These are phyloP conservation scores for Pyrenophora teres DNA, from an alignment of 2,329 filamentous ascomycete species.

Conservation along the genomic window DNA sequence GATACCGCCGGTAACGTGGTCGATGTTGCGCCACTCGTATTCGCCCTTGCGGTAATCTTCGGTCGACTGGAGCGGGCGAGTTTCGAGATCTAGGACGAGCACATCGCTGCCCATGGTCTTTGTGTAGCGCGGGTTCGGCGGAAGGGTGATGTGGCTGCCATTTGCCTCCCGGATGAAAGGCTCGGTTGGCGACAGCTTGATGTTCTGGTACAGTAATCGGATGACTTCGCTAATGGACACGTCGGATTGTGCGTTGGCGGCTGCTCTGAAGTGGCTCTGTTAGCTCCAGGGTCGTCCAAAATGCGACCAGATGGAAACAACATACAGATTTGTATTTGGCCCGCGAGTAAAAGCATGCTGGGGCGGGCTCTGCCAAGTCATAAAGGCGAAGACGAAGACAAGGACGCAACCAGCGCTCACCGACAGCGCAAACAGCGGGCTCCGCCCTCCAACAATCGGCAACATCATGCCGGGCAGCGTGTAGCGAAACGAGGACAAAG, in stretches of 20 bases:
- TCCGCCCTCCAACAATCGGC: slow-evolving; percentile 37
- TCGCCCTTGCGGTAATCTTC: slow-evolving; percentile 37
- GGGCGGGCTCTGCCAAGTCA: slow-evolving; percentile 41
- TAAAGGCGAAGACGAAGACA: slow-evolving; percentile 42
- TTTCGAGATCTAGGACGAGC: slow-evolving; percentile 45
- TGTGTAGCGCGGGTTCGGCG: slow-evolving; percentile 37
- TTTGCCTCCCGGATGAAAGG: slow-evolving; percentile 40
- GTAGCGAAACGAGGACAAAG: slow-evolving; percentile 5
- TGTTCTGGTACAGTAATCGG: slow-evolving; percentile 37
- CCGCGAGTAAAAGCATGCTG: slow-evolving; percentile 29
- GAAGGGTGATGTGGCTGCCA: slow-evolving; percentile 37
- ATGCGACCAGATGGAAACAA: slow-evolving; percentile 2
- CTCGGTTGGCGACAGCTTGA: slow-evolving; percentile 35
- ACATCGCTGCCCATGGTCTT: slow-evolving; percentile 43
- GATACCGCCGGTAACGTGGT: slow-evolving; percentile 44
- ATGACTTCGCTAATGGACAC: slow-evolving; percentile 41
- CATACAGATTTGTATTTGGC: slow-evolving; percentile 36
- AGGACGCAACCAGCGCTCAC: slow-evolving; percentile 38
- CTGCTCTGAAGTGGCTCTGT: slow-evolving; percentile 25
- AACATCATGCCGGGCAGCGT: slow-evolving; percentile 34
- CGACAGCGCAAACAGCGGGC: slow-evolving; percentile 39
- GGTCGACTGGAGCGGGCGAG: slow-evolving; percentile 40
- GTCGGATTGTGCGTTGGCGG: slow-evolving; percentile 26
- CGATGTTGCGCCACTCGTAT: slow-evolving; percentile 45
- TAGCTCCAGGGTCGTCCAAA: slow-evolving; percentile 11